Evolutionary conservation across 352 stramenopile species (phyloP).

Genomic region (Phytopythium montanum): DNA sequence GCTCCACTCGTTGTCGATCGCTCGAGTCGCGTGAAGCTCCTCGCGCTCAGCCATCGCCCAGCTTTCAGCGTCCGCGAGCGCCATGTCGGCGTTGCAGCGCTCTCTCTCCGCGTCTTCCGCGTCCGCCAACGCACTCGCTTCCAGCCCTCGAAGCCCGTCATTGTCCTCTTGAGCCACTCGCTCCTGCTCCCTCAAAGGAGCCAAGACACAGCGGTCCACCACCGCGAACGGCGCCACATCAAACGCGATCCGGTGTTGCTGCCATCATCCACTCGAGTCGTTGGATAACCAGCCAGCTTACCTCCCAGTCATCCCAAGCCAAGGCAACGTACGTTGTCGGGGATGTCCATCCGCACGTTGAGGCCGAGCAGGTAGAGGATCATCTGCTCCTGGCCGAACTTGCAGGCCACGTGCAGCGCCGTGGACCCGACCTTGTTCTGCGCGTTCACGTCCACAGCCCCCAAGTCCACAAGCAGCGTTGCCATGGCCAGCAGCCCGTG

Average conservation of each 20-base stretch:
- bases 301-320: background rate
- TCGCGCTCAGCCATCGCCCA: slow-evolving; percentile 19
- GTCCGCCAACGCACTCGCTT: slow-evolving; percentile 11
- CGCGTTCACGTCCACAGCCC: slow-evolving; percentile 25
- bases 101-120: slow-evolving; percentile 14
- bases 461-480: slow-evolving; percentile 24
- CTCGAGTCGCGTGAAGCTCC: slow-evolving; percentile 12
- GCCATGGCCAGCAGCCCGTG: slow-evolving; percentile 38
- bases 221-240: slow-evolving; percentile 45
- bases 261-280: background rate
- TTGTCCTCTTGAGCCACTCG: slow-evolving; percentile 15
- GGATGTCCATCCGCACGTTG: slow-evolving; percentile 38
- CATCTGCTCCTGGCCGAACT: slow-evolving; percentile 33
- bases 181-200: slow-evolving; percentile 20
- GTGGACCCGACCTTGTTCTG: slow-evolving; percentile 61
- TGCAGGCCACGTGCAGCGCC: slow-evolving; percentile 53
- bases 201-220: slow-evolving; percentile 36
- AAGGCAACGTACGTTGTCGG: slow-evolving; percentile 36
- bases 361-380: slow-evolving; percentile 33
- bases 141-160: slow-evolving; percentile 12
- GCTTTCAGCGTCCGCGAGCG: slow-evolving; percentile 35
- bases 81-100: slow-evolving; percentile 27
- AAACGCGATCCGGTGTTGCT: slow-evolving; percentile 43
- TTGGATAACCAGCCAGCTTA: background rate
- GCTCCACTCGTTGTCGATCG: slow-evolving; percentile 25